These are phyloP conservation scores for Diaporthe destruens DNA, from an alignment of 2,329 filamentous ascomycete genomes.

Conservation along the genomic window DNA sequence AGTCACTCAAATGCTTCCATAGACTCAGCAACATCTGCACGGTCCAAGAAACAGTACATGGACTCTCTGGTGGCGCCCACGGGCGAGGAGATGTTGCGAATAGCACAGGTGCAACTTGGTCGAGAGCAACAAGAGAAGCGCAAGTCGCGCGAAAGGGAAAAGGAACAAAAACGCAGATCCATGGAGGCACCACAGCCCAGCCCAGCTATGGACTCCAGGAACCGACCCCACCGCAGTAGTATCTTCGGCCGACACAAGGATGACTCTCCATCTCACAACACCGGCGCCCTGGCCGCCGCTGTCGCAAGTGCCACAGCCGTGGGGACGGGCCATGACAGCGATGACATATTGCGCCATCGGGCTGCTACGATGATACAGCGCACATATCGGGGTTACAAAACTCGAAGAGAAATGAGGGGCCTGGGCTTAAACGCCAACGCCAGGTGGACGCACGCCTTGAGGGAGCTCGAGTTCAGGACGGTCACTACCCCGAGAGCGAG, in stretches of 20 bases:
- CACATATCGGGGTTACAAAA: conserved; percentile 82
- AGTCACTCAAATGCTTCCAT: conserved; percentile 42
- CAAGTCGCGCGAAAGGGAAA: conserved; percentile 54
- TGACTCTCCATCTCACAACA: conserved; percentile 29
- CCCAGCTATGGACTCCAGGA: neutral
- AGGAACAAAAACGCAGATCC: conserved; percentile 51
- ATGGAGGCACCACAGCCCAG: conserved; percentile 28
- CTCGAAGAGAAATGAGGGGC: conserved; percentile 77
- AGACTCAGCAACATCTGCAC: conserved; percentile 45
- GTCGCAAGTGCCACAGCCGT: conserved; percentile 31
- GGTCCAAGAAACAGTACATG: conserved; percentile 59
- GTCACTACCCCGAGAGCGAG: conserved; percentile 60
- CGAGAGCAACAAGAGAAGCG: conserved; percentile 60
- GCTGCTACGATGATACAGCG: conserved; percentile 74
- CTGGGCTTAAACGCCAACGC: conserved; percentile 76
- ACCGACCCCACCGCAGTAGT: conserved; percentile 43
- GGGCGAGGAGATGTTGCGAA: conserved; percentile 59
- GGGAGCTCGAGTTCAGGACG: conserved; percentile 68
- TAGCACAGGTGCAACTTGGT: conserved; percentile 62
- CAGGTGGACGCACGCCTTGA: conserved; percentile 77
- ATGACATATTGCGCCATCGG: conserved; percentile 49
- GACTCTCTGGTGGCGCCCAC: conserved; percentile 64
- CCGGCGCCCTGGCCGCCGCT: conserved; percentile 28
- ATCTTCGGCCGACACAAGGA: conserved; percentile 42
- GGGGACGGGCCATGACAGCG: conserved; percentile 38